These are phyloP conservation scores for Crataegus laevigata DNA, from an alignment of 306 rosid species.

Conservation along the genomic window DNA sequence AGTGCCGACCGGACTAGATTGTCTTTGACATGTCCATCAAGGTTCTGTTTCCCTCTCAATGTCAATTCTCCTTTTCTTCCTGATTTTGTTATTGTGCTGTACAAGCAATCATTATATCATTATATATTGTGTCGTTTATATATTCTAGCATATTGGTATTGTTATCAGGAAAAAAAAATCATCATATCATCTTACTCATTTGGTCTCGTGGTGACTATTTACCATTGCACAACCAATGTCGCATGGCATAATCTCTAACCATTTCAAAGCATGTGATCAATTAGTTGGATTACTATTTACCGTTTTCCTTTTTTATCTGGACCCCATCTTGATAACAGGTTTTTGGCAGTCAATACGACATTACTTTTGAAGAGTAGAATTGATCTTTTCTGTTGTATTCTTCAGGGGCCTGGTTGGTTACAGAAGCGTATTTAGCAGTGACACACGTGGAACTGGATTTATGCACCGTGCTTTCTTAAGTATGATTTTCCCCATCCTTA, in stretches of 20 bases:
- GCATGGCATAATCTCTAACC: neutral
- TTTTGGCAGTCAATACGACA: neutral
- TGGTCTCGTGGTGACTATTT: neutral
- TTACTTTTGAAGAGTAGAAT: neutral
- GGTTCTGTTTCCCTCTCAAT: slow-evolving; percentile 27
- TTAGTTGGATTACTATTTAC: neutral
- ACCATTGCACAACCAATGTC: neutral
- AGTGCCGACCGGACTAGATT: slow-evolving; percentile 74
- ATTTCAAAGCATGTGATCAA: neutral
- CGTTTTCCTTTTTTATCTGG: neutral
- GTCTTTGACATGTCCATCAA: slow-evolving; percentile 87
- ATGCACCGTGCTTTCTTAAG: slow-evolving; percentile 96
- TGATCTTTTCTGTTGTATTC: slow-evolving; percentile 7
- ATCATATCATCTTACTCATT: neutral
- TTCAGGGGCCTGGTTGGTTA: slow-evolving; percentile 98
- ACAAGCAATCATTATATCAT: neutral
- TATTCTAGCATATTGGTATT: neutral
- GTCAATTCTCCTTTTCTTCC: slow-evolving; percentile 4
- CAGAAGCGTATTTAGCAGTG: slow-evolving; percentile 96
- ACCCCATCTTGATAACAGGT: neutral
- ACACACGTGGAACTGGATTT: slow-evolving; percentile 98
- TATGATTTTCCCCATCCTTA: slow-evolving; percentile 22
- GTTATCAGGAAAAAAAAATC: neutral
- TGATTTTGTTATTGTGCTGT: neutral
- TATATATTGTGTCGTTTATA: neutral